A percentile compares a stretch with the other conserved stretches of the same genome.
These are phyloP conservation scores for Coniella lustricola DNA, from an alignment of 2,329 filamentous ascomycete genomes.

Conservation along the genomic window DNA sequence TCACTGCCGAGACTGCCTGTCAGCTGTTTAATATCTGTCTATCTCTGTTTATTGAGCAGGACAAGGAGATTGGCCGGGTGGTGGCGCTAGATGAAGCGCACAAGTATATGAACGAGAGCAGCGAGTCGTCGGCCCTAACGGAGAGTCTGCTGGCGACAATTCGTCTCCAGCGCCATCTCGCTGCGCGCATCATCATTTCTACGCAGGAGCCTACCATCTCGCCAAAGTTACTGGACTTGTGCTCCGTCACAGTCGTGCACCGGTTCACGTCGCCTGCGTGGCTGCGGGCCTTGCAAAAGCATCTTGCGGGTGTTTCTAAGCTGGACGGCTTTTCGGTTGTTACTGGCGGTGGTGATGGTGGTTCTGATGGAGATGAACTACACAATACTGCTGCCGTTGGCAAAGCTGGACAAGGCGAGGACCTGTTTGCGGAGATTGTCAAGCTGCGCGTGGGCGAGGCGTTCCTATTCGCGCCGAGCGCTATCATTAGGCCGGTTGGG, in stretches of 20 bases:
- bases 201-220: constrained; percentile 73
- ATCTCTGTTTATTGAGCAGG: constrained; percentile 54
- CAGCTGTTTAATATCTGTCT: constrained; percentile 66
- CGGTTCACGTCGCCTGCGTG: constrained; percentile 46
- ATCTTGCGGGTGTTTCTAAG: constrained; percentile 23
- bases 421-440: constrained; percentile 33
- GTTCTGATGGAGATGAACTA: too few species aligned
- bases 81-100: constrained; percentile 72
- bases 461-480: constrained; percentile 38
- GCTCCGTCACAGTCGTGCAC: constrained; percentile 64
- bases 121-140: constrained; percentile 51
- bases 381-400: neutral
- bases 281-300: constrained; percentile 22
- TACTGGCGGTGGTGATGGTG: too few species aligned
- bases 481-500: constrained; percentile 12
- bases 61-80: constrained; percentile 44
- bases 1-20: constrained; percentile 60
- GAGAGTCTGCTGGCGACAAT: constrained; percentile 55
- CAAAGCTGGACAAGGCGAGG: neutral
- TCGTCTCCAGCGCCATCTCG: constrained; percentile 63
- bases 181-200: constrained; percentile 59
- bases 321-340: too few species aligned
- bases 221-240: constrained; percentile 61
- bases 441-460: constrained; percentile 36
- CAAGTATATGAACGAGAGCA: constrained; percentile 59